Base-by-base conservation (phyloP, 805 yeast genomes). In the Peterozyma toletana region DNA sequence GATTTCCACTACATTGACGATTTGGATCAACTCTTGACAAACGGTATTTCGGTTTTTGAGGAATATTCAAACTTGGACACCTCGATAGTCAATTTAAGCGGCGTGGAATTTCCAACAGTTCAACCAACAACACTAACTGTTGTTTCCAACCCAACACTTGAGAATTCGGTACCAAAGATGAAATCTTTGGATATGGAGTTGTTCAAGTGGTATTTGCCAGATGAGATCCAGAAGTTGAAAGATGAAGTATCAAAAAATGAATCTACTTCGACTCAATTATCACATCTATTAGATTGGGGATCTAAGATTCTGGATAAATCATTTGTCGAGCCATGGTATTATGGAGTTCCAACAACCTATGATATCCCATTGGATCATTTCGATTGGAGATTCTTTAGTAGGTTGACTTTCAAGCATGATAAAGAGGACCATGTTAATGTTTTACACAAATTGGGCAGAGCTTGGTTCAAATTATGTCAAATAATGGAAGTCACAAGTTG, bases 301-400 rank as follows among this genome's bases (percentile, higher is more conserved):
- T 30, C 31, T 7, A 14, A 15, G 16, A 31, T 43, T 17, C 9
- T 31, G 4, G 27, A 43, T 21, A 35, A 39, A 11, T 39, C 35
- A 6, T 33, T 18, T 18, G 39, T 14, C n/a, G 39, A 43, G 21
- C 42, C 42, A 14, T 39, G 46, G 42, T 43, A 43, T 39, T 43
- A 43, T 21, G 46, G 46, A 2, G 39, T 43, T n/a, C 46, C 46
- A 3, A 38, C 42, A 3, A 30, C 39, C 13, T 9, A 40, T 53
- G 49, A 21, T 16, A 33, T 16, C 15, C n/a, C 10, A n/a, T 16
- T 44, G 9, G 47, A 44, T 15, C 80, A 75, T 53, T 69, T 72
- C 48, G 80, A 76, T 50, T 68, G 71, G 68, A 56, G 78, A 42
- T 76, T 75, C 47, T 75, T 70, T 61, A 66, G 64, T 43, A 75